Evolutionary conservation across 306 rosid species (phyloP), one percentile per base, ranked within the genome.

Genomic region (Malus asiatica): DNA sequence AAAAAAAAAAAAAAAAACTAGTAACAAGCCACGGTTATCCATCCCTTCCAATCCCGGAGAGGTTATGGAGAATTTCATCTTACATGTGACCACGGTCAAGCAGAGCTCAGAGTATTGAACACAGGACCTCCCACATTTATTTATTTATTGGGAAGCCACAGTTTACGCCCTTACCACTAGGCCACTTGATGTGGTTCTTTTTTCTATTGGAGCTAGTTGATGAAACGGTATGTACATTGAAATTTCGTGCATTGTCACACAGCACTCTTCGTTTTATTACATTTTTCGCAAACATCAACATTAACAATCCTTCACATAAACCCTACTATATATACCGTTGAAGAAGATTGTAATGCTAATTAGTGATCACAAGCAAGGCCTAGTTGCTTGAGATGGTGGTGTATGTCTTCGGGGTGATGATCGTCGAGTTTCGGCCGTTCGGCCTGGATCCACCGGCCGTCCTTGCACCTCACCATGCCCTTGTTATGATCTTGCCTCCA

Each of bases 401-500:
- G 86, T 12, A 81, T 85, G 73, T 91, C 92, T 29, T 81, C 59
- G 19, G 91, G 89, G 20, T 51, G 55, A 66, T 90, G 96, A 63
- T 88, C 90, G 0, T 88, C 89, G 18, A 84, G 78, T 33, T 90
- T 88, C 0, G 91, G 86, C 60, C 98, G 81, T 57, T 93, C 98
- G 10, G 91, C 88, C 70, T 90, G 98, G 14, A 86, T 66, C 98
- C 98, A 90, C 2, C 98, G 90, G 11, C 98, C 98, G 46, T 90
- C 95, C 51, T 77, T 73, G 83, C 75, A 78, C 70, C 85, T 81
- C 32, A 88, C 79, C 96, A 93, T 89, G 7, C 98, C 98, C 82
- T 90, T 93, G 70, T 93, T 93, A 86, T 87, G 90, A 58, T 86
- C 88, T 73, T 93, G 98, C 71, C 95, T 81, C 96, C 98, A 93